Base-by-base conservation (phyloP, 768 basidiomycete genomes). In the Lactarius sanguifluus region DNA sequence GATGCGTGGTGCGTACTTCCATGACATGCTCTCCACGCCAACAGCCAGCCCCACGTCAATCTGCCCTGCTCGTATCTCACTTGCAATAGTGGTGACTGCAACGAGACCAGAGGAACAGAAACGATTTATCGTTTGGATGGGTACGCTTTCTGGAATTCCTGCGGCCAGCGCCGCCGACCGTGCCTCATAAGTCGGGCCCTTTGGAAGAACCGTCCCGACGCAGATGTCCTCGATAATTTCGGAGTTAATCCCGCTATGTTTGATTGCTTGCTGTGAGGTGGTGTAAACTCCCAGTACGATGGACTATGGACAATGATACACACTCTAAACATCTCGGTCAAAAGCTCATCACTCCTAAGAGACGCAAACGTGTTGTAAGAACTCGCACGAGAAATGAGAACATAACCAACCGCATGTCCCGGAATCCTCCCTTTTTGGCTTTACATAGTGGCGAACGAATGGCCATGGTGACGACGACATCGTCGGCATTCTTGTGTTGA, bases 51-150 rank as follows among this genome's bases (percentile, higher is more conserved):
- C 92, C 61, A 93, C 80, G 54, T 92, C 84, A 54, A 93, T 91
- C 73, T 93, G 89, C n/a, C 90, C 89, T 13, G 81, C 81, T 18
- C 84, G 81, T 57, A 94, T 85, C 72, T 90, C 85, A 75, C 92
- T 93, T 25, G 90, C 83, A 64, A 94, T 86, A 36, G 83, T 82
- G 12, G 88, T 90, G 36, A 89, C 81, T 15, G 92, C 90, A 89
- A 93, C 91, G n/a, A 94, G 83, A 30, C 91, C 92, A 66, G 86
- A 89, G 3, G 91, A 91, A 73, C 92, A 94, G 75, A 92, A 91
- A 36, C 92, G 80, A 73, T 94, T 93, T 71, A 94, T 78, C 30
- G 81, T 82, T 73, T 92, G 87, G 12, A 91, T 77, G 0, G 92
- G 90, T 7, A 90, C 87, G 5, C 80, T 81, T n/a, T 89, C 88